Conservation (phyloP, 2,329 filamentous ascomycete genomes). For the Sporothrix variecibatus region DNA sequence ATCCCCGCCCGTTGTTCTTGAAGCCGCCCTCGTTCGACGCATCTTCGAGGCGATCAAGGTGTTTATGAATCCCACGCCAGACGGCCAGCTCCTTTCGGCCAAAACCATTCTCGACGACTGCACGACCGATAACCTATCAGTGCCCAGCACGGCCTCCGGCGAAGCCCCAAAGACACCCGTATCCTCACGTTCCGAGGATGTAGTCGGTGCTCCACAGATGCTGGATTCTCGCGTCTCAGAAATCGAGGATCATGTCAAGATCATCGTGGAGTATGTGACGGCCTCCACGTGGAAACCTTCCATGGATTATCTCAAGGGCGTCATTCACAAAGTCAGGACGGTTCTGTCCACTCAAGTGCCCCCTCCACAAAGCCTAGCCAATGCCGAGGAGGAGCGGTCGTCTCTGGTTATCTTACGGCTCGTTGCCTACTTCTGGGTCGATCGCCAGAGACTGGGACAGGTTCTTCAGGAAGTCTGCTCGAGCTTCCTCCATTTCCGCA, state of each 20-base stretch:
- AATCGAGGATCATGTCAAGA: conserved; percentile 58
- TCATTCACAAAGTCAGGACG: conserved; percentile 54
- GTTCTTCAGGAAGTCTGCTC: conserved; percentile 68
- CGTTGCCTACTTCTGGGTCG: conserved; percentile 65
- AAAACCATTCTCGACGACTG: conserved; percentile 58
- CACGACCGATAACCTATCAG: neutral
- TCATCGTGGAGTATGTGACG: conserved; percentile 63
- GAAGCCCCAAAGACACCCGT: conserved; percentile 33
- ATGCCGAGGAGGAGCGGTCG: conserved; percentile 53
- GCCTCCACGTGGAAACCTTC: conserved; percentile 64
- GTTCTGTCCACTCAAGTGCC: conserved; percentile 44
- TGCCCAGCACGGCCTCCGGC: neutral
- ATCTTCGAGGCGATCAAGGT: conserved; percentile 58
- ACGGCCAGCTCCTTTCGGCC: conserved; percentile 58
- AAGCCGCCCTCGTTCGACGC: conserved; percentile 54
- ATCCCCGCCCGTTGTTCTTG: conserved; percentile 45
- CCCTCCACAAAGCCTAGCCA: conserved; percentile 41
- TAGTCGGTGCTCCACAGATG: conserved; percentile 39
- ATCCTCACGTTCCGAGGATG: conserved; percentile 39
- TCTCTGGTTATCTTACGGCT: conserved; percentile 59
- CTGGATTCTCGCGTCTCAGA: conserved; percentile 45
- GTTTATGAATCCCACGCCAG: conserved; percentile 61
- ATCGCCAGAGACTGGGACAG: conserved; percentile 60
- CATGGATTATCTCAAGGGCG: conserved; percentile 59
- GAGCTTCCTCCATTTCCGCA: conserved; percentile 66